These are phyloP conservation scores for Trichoderma orchidacearum DNA, from an alignment of 495 filamentous ascomycete genomes.

Conservation along the genomic window DNA sequence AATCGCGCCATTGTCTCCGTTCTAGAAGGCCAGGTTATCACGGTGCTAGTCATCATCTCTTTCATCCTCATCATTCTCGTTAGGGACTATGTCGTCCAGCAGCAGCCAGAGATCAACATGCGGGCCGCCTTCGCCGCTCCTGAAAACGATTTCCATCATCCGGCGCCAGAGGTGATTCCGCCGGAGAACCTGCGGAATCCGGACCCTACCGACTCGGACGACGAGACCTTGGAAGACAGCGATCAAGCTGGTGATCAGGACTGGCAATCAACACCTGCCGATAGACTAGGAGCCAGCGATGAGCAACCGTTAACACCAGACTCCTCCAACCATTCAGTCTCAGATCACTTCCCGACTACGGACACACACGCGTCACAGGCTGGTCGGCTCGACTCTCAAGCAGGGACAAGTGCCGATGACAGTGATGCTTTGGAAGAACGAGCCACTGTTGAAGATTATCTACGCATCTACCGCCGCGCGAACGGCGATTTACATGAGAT, in stretches of 20 bases:
- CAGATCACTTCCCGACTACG: neutral
- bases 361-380: neutral
- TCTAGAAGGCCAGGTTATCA: conserved; percentile 87
- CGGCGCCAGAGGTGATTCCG: conserved; percentile 8
- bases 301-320: neutral
- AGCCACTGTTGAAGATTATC: conserved; percentile 25
- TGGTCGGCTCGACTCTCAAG: neutral
- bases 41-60: conserved; percentile 71
- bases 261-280: neutral
- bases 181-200: conserved; percentile 2
- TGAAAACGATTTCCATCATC: conserved; percentile 37
- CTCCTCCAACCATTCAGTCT: neutral
- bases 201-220: conserved; percentile 4
- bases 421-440: neutral
- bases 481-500: conserved; percentile 47
- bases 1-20: conserved; percentile 75
- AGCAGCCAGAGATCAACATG: conserved; percentile 69
- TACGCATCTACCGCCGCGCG: conserved; percentile 36
- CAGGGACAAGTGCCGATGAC: neutral
- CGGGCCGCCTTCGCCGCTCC: conserved; percentile 36
- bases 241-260: neutral
- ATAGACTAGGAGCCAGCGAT: neutral
- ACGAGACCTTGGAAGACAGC: neutral
- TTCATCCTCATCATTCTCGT: conserved; percentile 96
- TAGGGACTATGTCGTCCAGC: conserved; percentile 94